phyloP scores from a whole-genome alignment of 225 moss, liverwort and hornwort genomes.

The Asterella californica region DNA sequence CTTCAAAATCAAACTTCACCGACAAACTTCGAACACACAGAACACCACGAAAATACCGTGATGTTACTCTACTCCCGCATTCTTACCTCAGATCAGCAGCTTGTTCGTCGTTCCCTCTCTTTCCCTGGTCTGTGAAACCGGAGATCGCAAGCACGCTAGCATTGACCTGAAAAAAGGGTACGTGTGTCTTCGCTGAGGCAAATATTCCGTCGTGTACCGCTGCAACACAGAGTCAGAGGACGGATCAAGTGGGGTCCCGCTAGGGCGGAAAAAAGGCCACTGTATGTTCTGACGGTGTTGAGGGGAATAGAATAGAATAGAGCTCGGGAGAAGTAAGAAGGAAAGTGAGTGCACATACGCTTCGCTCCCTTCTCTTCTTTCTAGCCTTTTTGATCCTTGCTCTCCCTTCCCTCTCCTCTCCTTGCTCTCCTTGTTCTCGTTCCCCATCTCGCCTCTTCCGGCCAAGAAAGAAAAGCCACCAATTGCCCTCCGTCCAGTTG shows the following conservation, averaged over 20 bases:
- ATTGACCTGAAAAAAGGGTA: not conserved
- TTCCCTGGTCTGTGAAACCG: not conserved
- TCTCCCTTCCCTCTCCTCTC: not conserved
- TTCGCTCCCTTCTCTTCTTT: not conserved
- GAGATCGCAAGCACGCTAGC: conserved; percentile 2
- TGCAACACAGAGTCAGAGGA: not conserved
- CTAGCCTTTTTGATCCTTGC: not conserved
- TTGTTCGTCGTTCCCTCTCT: not conserved
- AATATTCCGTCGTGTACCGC: not conserved
- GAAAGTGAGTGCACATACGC: not conserved
- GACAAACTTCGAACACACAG: not conserved
- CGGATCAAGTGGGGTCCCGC: not conserved
- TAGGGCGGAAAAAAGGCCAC: not conserved
- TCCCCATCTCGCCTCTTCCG: not conserved
- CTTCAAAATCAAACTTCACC: not conserved
- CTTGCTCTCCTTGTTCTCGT: not conserved
- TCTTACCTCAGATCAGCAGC: not conserved
- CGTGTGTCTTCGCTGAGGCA: not conserved
- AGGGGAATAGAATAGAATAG: not conserved
- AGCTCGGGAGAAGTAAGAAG: not conserved
- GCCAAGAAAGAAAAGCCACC: not conserved
- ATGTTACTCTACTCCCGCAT: not conserved
- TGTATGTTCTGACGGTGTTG: not conserved
- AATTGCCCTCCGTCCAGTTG: not conserved
- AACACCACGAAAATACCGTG: not conserved